Evolutionary conservation across 2,329 filamentous ascomycete genomes (phyloP), one percentile per base, ranked within the genome.

Genomic region (Colletotrichum sp.): DNA sequence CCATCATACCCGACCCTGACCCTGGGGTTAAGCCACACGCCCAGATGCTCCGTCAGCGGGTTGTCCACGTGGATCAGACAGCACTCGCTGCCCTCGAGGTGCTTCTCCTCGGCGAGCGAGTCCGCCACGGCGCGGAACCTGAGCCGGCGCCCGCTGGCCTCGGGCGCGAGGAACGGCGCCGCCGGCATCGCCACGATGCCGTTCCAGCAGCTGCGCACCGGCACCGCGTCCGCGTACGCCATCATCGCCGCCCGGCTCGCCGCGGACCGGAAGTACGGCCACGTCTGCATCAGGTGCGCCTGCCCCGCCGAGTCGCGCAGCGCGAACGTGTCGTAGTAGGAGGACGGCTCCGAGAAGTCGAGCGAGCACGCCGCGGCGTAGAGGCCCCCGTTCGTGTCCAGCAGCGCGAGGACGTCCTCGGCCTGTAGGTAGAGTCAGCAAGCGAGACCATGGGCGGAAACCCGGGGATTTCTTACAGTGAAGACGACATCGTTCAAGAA

Each of bases 71-170:
- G 94, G 71, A 95, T 92, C 68, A 96, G 89, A 83, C 94, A 96
- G 85, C 94, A 96, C 83, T 96, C 94, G 16, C 92, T 94, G n/a
- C 89, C 94, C 83, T 96, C 94, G 30, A 96, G 86, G 80, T 95
- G 93, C 30, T 86, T 80, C 9, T 83, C 80, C 74, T 74, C 67
- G 4, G 91, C 91, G 2, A 96, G 89, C 6, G 88, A 89, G 80
- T 94, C 93, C 0, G 90, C 81, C 27, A 94, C 87, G 6, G 88
- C 93, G 12, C 93, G 91, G 82, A 95, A 95, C n/a, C 85, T 86
- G 0, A 94, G 81, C 3, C 44, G n/a, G 44, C 78, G 75, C 61
- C 80, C 8, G 6, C 19, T 79, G 3, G 63, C 52, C 5, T 80
- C 80, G 2, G 83, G 81, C 3, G 84, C 85, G 77, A 91, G 88